These are phyloP conservation scores for Cicer bijugum DNA, from an alignment of 306 rosid genomes.

Conservation along the genomic window DNA sequence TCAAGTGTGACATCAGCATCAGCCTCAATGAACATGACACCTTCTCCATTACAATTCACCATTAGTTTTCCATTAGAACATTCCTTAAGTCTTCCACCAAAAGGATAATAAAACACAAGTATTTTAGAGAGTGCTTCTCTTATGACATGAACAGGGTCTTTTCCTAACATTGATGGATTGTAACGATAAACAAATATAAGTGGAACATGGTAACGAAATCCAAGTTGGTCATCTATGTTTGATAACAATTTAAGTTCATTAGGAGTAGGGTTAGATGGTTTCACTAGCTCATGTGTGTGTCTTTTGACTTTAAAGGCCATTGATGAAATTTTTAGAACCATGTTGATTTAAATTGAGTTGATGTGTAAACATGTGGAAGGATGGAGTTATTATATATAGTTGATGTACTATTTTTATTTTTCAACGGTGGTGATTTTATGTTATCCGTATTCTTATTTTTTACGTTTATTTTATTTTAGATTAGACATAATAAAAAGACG, in stretches of 20 bases:
- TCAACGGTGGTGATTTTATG: no score
- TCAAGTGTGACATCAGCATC: constrained; percentile 32
- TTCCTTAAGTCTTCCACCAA: constrained; percentile 30
- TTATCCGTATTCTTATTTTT: no score
- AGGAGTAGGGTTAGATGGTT: constrained; percentile 16
- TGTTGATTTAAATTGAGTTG: background rate
- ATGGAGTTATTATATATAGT: no score
- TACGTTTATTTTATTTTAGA: no score
- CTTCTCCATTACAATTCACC: constrained; percentile 57
- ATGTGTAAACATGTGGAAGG: no score
- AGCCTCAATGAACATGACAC: constrained; percentile 52
- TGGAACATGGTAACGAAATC: background rate
- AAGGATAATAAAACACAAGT: constrained; percentile 36
- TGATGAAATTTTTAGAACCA: constrained; percentile 9
- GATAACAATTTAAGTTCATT: constrained; percentile 21
- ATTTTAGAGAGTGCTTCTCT: constrained; percentile 27
- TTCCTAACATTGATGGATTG: constrained; percentile 7
- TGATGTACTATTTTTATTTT: no score
- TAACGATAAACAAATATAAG: background rate
- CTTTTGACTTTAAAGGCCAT: constrained; percentile 5
- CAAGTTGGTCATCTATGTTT: constrained; percentile 24
- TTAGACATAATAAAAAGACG: no score
- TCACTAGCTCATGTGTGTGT: background rate
- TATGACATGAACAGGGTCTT: constrained; percentile 38
- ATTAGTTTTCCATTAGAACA: constrained; percentile 24